Conservation (phyloP, 2,329 filamentous ascomycete species). For the Aspergillus sclerotialis region DNA sequence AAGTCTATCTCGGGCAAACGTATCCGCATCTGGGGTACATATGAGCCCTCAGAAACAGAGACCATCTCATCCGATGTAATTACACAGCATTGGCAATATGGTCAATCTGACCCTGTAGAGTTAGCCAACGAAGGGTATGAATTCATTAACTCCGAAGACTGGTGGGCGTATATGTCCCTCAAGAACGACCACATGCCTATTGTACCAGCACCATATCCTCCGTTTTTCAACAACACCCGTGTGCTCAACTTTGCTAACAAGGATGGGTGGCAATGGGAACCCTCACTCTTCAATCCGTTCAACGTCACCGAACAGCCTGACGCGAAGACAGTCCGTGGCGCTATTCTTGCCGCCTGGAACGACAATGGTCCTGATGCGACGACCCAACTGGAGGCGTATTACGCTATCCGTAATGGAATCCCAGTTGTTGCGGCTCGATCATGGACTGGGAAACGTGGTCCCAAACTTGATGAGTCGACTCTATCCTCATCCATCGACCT, state of each 20-base stretch:
- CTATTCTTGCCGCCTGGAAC: constrained; percentile 49
- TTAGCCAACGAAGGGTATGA: constrained; percentile 42
- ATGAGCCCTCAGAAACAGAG: constrained; percentile 36
- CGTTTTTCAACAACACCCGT: constrained; percentile 41
- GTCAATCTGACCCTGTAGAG: constrained; percentile 45
- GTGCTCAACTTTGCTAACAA: constrained; percentile 45
- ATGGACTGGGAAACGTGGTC: constrained; percentile 45
- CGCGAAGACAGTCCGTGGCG: constrained; percentile 38
- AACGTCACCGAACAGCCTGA: constrained; percentile 44
- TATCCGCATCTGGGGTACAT: constrained; percentile 52
- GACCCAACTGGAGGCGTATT: constrained; percentile 47
- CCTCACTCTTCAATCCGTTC: constrained; percentile 44
- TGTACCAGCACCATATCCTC: constrained; percentile 40
- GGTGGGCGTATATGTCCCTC: constrained; percentile 49
- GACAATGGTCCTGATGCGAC: constrained; percentile 49
- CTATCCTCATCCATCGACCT: constrained; percentile 35
- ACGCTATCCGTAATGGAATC: constrained; percentile 44
- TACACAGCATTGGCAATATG: constrained; percentile 52
- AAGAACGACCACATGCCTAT: constrained; percentile 51
- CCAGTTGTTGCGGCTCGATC: constrained; percentile 48
- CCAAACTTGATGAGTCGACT: constrained; percentile 30
- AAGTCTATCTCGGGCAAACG: constrained; percentile 33
- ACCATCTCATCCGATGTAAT: constrained; percentile 42
- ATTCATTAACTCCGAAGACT: constrained; percentile 50
- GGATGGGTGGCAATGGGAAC: constrained; percentile 39